Conservation (phyloP, 2,329 filamentous ascomycete genomes). For the Aspergillus amoenus region DNA sequence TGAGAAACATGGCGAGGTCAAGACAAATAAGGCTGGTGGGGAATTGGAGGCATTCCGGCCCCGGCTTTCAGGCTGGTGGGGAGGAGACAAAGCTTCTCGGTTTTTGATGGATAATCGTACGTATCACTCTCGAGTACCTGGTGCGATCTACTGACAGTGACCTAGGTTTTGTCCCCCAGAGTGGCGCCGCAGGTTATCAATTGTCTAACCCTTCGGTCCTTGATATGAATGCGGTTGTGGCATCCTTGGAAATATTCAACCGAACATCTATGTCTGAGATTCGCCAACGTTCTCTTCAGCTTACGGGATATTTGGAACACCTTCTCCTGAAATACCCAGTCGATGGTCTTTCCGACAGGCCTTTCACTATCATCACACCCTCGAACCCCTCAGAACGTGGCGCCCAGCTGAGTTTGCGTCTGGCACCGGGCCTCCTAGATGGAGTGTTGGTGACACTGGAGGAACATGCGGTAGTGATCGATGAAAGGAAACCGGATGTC, state of each 20-base stretch:
- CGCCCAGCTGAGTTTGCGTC: conserved; percentile 73
- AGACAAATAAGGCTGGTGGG: conserved; percentile 33
- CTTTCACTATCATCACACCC: conserved; percentile 69
- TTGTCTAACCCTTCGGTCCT: conserved; percentile 80
- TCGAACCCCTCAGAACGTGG: conserved; percentile 66
- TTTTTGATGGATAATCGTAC: conserved; percentile 77
- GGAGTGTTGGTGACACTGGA: conserved; percentile 63
- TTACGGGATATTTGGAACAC: conserved; percentile 76
- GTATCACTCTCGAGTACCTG: background rate
- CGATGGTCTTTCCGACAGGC: conserved; percentile 31
- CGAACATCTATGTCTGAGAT: conserved; percentile 68
- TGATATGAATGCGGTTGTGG: conserved; percentile 73
- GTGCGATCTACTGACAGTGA: background rate
- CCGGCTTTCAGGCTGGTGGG: conserved; percentile 83
- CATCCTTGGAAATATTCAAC: conserved; percentile 71
- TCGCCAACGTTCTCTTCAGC: conserved; percentile 66
- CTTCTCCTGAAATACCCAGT: conserved; percentile 52
- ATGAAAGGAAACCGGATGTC: conserved; percentile 83
- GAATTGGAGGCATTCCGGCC: conserved; percentile 57
- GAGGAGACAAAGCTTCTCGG: conserved; percentile 70
- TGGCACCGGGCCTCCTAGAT: conserved; percentile 70
- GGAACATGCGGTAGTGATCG: conserved; percentile 69
- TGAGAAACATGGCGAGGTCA: conserved; percentile 61
- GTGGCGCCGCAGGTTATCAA: conserved; percentile 78
- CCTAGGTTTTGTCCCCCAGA: conserved; percentile 67